These are phyloP conservation scores for Haplosporangium sp. DNA, from an alignment of 371 early-diverging fungal species.

Conservation along the genomic window DNA sequence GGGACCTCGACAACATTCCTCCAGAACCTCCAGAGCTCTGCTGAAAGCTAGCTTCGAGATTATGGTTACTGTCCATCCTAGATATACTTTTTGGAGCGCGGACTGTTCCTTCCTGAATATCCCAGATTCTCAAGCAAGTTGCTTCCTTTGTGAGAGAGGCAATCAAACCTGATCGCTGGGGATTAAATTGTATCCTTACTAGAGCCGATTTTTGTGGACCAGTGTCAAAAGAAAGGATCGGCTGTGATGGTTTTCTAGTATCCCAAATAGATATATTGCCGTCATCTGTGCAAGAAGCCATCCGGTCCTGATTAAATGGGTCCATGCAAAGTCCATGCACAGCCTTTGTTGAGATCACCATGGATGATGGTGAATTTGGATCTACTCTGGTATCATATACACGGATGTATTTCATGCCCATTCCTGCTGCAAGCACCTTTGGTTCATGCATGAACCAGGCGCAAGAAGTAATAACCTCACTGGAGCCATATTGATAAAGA, in stretches of 20 bases:
- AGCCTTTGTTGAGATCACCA: conserved; percentile 78
- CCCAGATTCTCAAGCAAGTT: conserved; percentile 68
- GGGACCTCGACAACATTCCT: conserved; percentile 36
- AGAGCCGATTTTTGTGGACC: conserved; percentile 49
- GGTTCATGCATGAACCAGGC: conserved; percentile 74
- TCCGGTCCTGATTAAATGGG: conserved; percentile 76
- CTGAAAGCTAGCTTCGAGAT: conserved; percentile 19
- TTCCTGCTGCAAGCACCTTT: conserved; percentile 77
- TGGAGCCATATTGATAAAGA: conserved; percentile 75
- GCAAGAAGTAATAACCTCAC: conserved; percentile 79
- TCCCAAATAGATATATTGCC: conserved; percentile 86
- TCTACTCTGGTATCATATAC: conserved; percentile 77
- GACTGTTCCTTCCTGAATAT: conserved; percentile 69
- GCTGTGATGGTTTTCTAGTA: conserved; percentile 71
- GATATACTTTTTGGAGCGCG: conserved; percentile 42
- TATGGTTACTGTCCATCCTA: conserved; percentile 40
- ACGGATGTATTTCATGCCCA: conserved; percentile 79
- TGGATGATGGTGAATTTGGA: conserved; percentile 45
- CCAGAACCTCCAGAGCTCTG: conserved; percentile 29
- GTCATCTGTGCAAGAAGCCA: conserved; percentile 82
- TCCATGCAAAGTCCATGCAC: conserved; percentile 78
- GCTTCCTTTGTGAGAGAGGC: conserved; percentile 75
- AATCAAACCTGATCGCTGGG: conserved; percentile 71
- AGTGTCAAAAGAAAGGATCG: conserved; percentile 58
- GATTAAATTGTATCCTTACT: conserved; percentile 72